Evolutionary conservation across 2,329 filamentous ascomycete genomes (phyloP).

Genomic region (Harringtonia aguacate): DNA sequence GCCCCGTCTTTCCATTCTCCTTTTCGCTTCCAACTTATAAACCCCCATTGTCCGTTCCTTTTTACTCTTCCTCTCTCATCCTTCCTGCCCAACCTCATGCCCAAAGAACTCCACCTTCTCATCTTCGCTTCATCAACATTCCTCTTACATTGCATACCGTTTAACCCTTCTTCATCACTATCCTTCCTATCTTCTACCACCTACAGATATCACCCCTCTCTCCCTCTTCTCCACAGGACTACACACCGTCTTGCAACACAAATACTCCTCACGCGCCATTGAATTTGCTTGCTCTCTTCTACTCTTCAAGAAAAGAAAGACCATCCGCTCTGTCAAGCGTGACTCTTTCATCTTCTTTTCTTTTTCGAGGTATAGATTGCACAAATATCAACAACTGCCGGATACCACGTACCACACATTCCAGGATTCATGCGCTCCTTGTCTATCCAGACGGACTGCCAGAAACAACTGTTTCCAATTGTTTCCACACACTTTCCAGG

Average conservation of each 20-base stretch:
- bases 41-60: constrained; percentile 14
- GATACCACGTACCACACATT: neutral
- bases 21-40: constrained; percentile 9
- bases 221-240: neutral
- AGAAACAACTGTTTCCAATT: neutral
- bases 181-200: neutral
- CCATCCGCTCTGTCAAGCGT: too few relatives aligned
- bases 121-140: neutral
- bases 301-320: neutral
- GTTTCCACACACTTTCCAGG: neutral
- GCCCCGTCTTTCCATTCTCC: neutral
- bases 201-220: neutral
- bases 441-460: constrained; percentile 2
- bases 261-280: too few relatives aligned
- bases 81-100: constrained; percentile 20
- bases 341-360: too few relatives aligned
- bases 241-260: too few relatives aligned
- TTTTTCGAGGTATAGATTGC: constrained; percentile 2
- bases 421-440: neutral
- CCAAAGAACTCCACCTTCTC: constrained; percentile 16
- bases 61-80: constrained; percentile 5
- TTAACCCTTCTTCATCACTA: neutral
- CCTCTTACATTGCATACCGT: too few relatives aligned
- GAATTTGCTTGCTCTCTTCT: neutral
- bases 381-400: neutral